These are phyloP conservation scores for Lachancea nothofagi DNA, from an alignment of 805 yeast genomes.

Conservation along the genomic window DNA sequence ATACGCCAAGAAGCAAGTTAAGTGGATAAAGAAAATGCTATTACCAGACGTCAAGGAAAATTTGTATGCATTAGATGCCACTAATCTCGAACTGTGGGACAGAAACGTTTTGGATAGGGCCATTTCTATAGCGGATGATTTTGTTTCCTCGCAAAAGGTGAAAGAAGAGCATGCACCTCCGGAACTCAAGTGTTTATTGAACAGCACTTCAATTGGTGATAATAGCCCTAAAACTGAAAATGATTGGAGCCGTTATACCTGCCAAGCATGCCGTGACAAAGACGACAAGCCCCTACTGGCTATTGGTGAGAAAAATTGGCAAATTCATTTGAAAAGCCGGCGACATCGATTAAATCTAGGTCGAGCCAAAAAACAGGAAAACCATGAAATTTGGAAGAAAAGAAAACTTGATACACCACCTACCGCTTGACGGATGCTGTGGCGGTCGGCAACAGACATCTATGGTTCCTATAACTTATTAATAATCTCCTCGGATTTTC, in stretches of 20 bases:
- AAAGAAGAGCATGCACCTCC: conserved; percentile 36
- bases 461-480: no score
- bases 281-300: conserved; percentile 52
- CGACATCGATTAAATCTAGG: conserved; percentile 56
- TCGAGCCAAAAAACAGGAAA: conserved; percentile 45
- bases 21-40: conserved; percentile 78
- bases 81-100: conserved; percentile 61
- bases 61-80: conserved; percentile 68
- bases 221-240: conserved; percentile 10
- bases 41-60: conserved; percentile 59
- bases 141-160: conserved; percentile 27
- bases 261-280: conserved; percentile 59
- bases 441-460: no score
- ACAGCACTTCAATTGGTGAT: conserved; percentile 8
- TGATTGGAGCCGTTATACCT: conserved; percentile 62
- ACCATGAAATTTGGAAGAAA: conserved; percentile 43
- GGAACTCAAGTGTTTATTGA: conserved; percentile 29
- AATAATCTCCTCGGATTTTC: conserved; percentile 39
- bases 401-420: conserved; percentile 6
- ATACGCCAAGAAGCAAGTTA: conserved; percentile 82
- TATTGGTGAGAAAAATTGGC: conserved; percentile 70
- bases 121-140: conserved; percentile 39
- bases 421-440: background rate
- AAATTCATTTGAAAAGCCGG: conserved; percentile 59
- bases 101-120: conserved; percentile 54